Base-by-base conservation (phyloP, 1,139 yeast species). In the Arxiozyma slooffiae region DNA sequence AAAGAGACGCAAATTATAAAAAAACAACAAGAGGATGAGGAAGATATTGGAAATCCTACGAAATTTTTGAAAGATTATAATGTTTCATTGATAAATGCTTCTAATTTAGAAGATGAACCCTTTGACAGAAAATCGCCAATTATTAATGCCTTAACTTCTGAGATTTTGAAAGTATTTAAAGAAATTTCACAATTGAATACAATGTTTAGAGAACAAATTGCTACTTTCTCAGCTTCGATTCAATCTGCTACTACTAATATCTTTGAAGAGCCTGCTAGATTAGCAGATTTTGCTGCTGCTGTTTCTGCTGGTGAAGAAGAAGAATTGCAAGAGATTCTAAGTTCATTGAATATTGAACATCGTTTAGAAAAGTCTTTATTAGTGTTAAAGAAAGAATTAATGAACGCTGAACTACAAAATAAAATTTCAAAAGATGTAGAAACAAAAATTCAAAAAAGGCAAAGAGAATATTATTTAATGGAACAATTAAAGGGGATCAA, bases 251-350 rank as follows among this genome's bases (percentile, higher is more conserved):
- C 79, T 9, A 77, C 82, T 26, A 81, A 85, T 58, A 85, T 87
- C 3, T 80, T 81, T 63, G 85, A 82, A 58, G 87, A 82, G 58
- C 89, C 90, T 14, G 85, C 81, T 40, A 79, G 79, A 57, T 67
- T 83, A 55, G 89, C 89, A 0, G 90, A 84, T 62, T 82, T 83
- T 67, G 84, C 87, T 34, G 90, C 89, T 24, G 85, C 89, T 21
- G 79, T 82, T 21, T 79, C 86, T 48, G 82, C 86, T n/a, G 86
- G 84, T 46, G 80, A 78, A 54, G 78, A 78, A 53, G 76, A 72
- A 38, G 85, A 81, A 55, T 66, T 82, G 44, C 90, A 83, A 66
- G 82, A 76, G 48, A 81, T 92, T 51, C 73, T 92, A 56, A 87
- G 84, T 54, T 78, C 88, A 38, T 67, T 82, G 44, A 80, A 85